Conservation (phyloP, 192 early-diverging fungal genomes). For the Physocladia obscura region DNA sequence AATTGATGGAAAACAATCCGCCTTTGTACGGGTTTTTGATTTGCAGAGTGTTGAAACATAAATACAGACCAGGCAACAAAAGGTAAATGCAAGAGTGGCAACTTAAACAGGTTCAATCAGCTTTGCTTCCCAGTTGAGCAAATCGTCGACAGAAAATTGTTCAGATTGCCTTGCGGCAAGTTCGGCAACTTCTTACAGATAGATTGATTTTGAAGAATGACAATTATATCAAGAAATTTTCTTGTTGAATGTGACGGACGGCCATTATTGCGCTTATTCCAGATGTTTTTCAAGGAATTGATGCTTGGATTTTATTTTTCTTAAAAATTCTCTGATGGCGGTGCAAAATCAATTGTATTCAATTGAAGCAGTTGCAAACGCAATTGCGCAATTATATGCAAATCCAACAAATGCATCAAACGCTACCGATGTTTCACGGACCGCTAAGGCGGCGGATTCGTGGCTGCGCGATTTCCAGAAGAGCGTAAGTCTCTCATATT, state of each 20-base stretch:
- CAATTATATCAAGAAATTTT: too few relatives aligned
- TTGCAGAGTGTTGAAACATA: slow-evolving; percentile 30
- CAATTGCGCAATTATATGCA: background rate
- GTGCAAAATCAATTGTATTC: background rate
- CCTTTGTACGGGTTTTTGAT: slow-evolving; percentile 64
- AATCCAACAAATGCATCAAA: background rate
- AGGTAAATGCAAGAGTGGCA: background rate
- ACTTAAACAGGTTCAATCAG: slow-evolving; percentile 54
- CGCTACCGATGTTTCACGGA: background rate
- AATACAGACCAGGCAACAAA: background rate
- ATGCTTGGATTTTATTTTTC: too few relatives aligned
- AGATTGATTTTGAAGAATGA: too few relatives aligned
- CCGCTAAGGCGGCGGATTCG: slow-evolving; percentile 50
- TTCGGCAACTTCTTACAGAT: too few relatives aligned
- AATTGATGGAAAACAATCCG: slow-evolving; percentile 68
- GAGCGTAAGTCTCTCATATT: slow-evolving; percentile 70
- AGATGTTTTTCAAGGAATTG: too few relatives aligned
- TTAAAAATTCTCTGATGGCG: too few relatives aligned
- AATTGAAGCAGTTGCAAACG: background rate
- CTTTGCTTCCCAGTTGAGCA: slow-evolving; percentile 69
- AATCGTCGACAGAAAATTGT: slow-evolving; percentile 34
- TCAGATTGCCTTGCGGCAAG: too few relatives aligned
- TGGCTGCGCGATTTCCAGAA: slow-evolving; percentile 89
- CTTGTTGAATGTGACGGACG: too few relatives aligned
- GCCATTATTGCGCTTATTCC: too few relatives aligned